A percentile compares a stretch with the other conserved stretches of the same genome.
Evolutionary conservation across 768 basidiomycete species (phyloP).

Genomic region (Termitomyces sp.): DNA sequence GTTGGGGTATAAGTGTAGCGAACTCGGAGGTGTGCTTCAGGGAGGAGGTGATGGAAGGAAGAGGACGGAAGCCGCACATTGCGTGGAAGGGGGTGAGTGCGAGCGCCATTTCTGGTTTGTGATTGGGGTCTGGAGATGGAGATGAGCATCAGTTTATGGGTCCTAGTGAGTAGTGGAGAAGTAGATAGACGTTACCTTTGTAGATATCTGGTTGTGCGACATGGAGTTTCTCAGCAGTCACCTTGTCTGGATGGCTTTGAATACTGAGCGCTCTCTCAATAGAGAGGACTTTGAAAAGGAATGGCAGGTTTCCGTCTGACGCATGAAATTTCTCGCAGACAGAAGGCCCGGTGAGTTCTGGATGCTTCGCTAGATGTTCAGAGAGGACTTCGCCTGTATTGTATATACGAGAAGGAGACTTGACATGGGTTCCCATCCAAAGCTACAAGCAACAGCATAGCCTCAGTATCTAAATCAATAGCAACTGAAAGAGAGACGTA

Average conservation of each 20-base stretch:
- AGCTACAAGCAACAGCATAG: constrained; percentile 45
- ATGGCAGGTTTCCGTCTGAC: constrained; percentile 69
- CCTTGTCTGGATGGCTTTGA: constrained; percentile 89
- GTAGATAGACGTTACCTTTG: constrained; percentile 57
- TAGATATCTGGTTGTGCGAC: constrained; percentile 75
- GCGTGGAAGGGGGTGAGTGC: constrained; percentile 89
- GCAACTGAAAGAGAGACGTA: constrained; percentile 25
- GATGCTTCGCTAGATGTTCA: constrained; percentile 59
- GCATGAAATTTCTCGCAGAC: constrained; percentile 54
- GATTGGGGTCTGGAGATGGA: constrained; percentile 69
- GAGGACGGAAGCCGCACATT: constrained; percentile 90
- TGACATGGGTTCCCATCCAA: constrained; percentile 99
- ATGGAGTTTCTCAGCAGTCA: constrained; percentile 67
- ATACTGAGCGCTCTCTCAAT: constrained; percentile 89
- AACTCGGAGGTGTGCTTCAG: constrained; percentile 75
- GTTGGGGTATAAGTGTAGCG: constrained; percentile 56
- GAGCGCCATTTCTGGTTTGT: constrained; percentile 99
- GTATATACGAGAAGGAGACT: constrained; percentile 40
- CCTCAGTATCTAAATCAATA: neutral
- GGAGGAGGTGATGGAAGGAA: constrained; percentile 61
- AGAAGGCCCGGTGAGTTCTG: constrained; percentile 59
- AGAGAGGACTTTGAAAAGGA: constrained; percentile 88
- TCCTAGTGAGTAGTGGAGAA: neutral
- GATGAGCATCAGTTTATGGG: constrained; percentile 6
- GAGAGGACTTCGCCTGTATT: constrained; percentile 39